A percentile compares a stretch with the other conserved stretches of the same genome.
Evolutionary conservation across 2,329 filamentous ascomycete species (phyloP).

Genomic region (Parafenestella ontariensis): DNA sequence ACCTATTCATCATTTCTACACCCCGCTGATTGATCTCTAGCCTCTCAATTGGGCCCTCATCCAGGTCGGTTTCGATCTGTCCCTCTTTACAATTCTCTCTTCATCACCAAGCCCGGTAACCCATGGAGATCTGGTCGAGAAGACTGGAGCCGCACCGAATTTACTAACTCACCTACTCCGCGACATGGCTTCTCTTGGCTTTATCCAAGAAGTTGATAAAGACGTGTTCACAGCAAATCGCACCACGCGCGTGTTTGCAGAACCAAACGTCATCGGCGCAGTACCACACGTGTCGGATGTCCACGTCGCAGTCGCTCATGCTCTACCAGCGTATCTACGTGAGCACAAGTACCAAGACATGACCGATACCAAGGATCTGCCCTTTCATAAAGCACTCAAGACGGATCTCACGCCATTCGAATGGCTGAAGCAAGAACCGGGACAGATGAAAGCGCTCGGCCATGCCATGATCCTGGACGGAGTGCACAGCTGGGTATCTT

Average conservation of each 20-base stretch:
- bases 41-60: slow-evolving; percentile 31
- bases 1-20: too few species aligned
- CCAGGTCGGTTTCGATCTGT: slow-evolving; percentile 28
- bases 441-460: slow-evolving; percentile 36
- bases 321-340: slow-evolving; percentile 39
- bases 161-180: slow-evolving; percentile 44
- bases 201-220: slow-evolving; percentile 36
- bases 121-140: slow-evolving; percentile 25
- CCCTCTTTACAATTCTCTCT: slow-evolving; percentile 26
- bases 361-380: slow-evolving; percentile 29
- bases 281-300: slow-evolving; percentile 33
- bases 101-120: slow-evolving; percentile 12
- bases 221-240: slow-evolving; percentile 40
- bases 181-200: slow-evolving; percentile 40
- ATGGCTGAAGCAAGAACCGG: slow-evolving; percentile 33
- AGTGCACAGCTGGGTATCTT: slow-evolving; percentile 24
- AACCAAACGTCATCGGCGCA: slow-evolving; percentile 33
- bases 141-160: slow-evolving; percentile 30
- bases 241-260: slow-evolving; percentile 35
- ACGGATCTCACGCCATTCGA: slow-evolving; percentile 38
- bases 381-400: slow-evolving; percentile 35
- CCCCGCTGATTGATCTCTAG: slow-evolving; percentile 1
- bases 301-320: slow-evolving; percentile 28
- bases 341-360: slow-evolving; percentile 37
- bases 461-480: slow-evolving; percentile 38